Evolutionary conservation across 108 stramenopile species (phyloP).

Genomic region (Poteriospumella lacustris): DNA sequence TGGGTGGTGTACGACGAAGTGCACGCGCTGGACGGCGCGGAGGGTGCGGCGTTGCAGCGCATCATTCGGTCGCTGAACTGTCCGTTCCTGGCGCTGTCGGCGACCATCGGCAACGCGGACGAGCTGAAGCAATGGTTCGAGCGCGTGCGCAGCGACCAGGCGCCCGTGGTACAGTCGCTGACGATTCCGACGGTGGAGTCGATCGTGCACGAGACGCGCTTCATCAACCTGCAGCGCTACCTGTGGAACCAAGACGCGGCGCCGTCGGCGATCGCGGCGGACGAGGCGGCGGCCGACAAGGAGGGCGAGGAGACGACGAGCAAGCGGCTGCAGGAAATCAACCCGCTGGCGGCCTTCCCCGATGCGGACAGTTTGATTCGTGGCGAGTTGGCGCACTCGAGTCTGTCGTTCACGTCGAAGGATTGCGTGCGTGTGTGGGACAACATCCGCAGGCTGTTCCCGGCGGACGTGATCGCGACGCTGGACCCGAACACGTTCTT

Average conservation of each 20-base stretch:
- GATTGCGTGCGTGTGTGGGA: constrained; percentile 91
- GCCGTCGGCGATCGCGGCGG: neutral
- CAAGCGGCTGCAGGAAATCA: neutral
- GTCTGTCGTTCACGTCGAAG: constrained; percentile 84
- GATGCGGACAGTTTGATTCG: neutral
- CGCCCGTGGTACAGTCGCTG: constrained; percentile 4
- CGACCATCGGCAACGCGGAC: constrained; percentile 93
- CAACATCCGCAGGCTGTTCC: constrained; percentile 66
- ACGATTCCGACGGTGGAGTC: constrained; percentile 61
- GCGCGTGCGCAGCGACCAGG: constrained; percentile 75
- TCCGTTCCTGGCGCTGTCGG: constrained; percentile 89
- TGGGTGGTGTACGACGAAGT: constrained; percentile 97
- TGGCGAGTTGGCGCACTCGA: constrained; percentile 52
- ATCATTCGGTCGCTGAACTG: constrained; percentile 88
- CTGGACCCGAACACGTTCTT: constrained; percentile 90
- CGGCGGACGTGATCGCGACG: constrained; percentile 68
- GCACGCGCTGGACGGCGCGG: constrained; percentile 92
- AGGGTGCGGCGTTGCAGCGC: constrained; percentile 92
- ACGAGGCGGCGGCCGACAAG: constrained; percentile 74
- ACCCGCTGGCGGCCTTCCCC: neutral
- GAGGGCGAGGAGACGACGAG: constrained; percentile 37
- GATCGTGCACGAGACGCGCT: constrained; percentile 79
- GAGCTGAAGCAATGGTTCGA: constrained; percentile 88
- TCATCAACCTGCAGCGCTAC: constrained; percentile 96
- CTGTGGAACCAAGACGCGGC: constrained; percentile 70